Evolutionary conservation across 306 rosid species (phyloP).

Genomic region (Purshia tridentata): DNA sequence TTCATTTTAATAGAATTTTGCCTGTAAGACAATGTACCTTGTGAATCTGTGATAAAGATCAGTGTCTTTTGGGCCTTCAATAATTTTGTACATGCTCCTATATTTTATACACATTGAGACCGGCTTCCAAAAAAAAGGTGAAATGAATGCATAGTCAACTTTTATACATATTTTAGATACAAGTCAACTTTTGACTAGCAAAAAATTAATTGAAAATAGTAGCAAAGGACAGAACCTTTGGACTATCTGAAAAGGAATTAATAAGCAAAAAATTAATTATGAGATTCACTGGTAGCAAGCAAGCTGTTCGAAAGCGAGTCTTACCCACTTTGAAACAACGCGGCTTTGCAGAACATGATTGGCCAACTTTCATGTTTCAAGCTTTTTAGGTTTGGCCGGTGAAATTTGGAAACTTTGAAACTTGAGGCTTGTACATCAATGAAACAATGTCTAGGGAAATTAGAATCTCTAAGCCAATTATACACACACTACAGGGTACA

Average conservation of each 20-base stretch:
- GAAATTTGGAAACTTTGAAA: background rate
- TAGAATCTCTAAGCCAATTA: background rate
- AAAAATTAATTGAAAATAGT: background rate
- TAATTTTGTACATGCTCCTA: background rate
- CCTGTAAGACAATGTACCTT: background rate
- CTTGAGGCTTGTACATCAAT: background rate
- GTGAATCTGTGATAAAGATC: no score
- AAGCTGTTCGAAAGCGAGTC: background rate
- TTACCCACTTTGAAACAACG: background rate
- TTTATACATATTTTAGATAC: no score
- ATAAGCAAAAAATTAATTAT: background rate
- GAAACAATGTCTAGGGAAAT: background rate
- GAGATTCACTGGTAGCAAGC: conserved; percentile 6
- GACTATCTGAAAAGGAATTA: background rate
- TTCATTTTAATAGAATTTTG: background rate
- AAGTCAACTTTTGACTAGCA: background rate
- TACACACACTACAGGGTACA: background rate
- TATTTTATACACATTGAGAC: background rate
- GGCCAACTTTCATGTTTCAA: background rate
- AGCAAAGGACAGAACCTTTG: background rate
- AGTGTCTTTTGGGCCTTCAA: background rate
- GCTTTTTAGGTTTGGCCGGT: background rate
- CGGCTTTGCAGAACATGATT: background rate
- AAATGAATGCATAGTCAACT: no score
- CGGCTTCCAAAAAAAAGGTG: background rate